Evolutionary conservation across 2,329 filamentous ascomycete genomes (phyloP), one percentile per base, ranked within the genome.

Genomic region (Trichoderma koningii): DNA sequence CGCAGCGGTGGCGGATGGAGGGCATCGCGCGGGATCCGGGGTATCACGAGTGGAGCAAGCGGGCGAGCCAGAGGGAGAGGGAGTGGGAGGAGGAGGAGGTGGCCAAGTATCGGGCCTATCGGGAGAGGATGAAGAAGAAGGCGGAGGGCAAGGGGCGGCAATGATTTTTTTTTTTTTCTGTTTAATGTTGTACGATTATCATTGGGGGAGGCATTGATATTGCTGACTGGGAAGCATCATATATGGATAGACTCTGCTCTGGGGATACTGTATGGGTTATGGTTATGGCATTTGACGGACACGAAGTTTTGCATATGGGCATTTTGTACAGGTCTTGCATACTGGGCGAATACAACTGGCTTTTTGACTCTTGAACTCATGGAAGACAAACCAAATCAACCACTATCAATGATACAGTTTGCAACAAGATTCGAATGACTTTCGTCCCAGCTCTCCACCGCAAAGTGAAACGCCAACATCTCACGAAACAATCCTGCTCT

Each of bases 1-100:
- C 87, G 6, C 77, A 76, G 71, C 82, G 77, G 70, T 89, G 87
- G 87, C 83, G 86, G 63, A 74, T 75, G 9, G 83, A 84, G 73
- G 85, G 85, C 34, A 76, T 86, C 51, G 76, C 75, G 6, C 75
- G 82, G 41, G 79, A 82, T 52, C 78, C 78, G 7, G 71, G 68
- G 14, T 83, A 78, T 69, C 80, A 82, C 60, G 69, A 73, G 47
- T 77, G 70, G 67, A 75, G 71, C 61, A 68, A 70, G 62, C 70
- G 70, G 42, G 72, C 71, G 5, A 68, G 70, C 10, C 63, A 72
- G 67, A 52, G 69, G 44, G 71, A 71, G 68, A 68, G 69, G 66
- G 69, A 72, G 48, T 70, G 73, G 55, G 73, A 76, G 47, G 68
- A 72, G 55, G 71, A 75, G 56, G 73, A 77, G 65, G 67, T 67